Evolutionary conservation across 495 filamentous ascomycete species (phyloP), one percentile per base, ranked within the genome.

Genomic region (Aspergillus carlsbadensis): DNA sequence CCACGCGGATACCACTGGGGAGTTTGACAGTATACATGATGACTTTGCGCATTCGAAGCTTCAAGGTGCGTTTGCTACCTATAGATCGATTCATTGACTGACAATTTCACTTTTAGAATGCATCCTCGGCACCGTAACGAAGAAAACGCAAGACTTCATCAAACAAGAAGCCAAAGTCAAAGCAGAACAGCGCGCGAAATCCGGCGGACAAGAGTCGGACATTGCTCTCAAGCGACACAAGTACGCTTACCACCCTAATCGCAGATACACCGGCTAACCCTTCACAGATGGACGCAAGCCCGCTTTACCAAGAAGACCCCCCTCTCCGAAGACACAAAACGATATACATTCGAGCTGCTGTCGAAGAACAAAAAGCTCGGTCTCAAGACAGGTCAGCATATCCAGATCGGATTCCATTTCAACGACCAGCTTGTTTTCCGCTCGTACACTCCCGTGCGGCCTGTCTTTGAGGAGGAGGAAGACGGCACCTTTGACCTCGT

Each of bases 331-430:
- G 68, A 71, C 57, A 78, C 74, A 10, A 69, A 65, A 42, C 67
- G 59, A 2, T 61, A 77, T 37, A 59, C 65, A 11, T 78, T 80
- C 52, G 59, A 61, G 15, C 66, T 80, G 6, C 75, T 76, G 3
- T 57, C 57, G 10, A 18, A 60, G 1, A 29, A 62, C 13, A 56
- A 64, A 17, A 65, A 69, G 3, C 65, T 81, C 1, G 75, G 78
- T 7, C 65, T 79, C 1, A 70, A 70, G 13, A 74, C 63, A 10
- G 73, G 75, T 20, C 75, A 78, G 50, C 75, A 79, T 52, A 50
- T 79, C n/a, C 66, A 65, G 10, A 64, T 79, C 22, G 65, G 66
- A 4, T 69, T 72, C 18, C 61, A 66, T 22, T 67, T 78, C 24
- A 52, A 70, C 45, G 76, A 74, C 22, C 64, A 69, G 36, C 46